Evolutionary conservation across 306 rosid genomes (phyloP), one percentile per base, ranked within the genome.

Genomic region (Geum urbanum): DNA sequence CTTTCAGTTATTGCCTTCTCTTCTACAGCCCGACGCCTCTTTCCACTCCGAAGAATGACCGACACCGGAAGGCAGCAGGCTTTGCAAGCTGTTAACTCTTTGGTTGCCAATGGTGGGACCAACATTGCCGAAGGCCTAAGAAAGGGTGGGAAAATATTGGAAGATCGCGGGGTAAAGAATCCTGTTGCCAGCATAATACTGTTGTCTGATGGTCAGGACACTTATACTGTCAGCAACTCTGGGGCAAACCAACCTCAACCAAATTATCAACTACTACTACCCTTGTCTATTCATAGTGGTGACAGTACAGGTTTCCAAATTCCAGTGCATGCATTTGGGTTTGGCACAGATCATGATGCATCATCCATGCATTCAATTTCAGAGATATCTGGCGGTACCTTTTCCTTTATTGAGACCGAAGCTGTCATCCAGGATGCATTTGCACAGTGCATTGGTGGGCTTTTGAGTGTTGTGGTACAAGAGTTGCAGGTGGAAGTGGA

Each of bases 391-490:
- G 99, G 99, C 6, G 99, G 99, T 67, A 91, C 99, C 7, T 94
- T 94, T 83, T 94, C 99, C 40, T 94, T 94, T 83, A 94, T 94
- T 1, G 99, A 94, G 84, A 88, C 92, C 7, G 99, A 94, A 76
- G 87, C 92, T 35, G 95, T 84, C 61, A 82, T 94, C 64, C 99
- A 94, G 79, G 99, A 94, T 69, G 99, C 99, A 7, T 94, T 94
- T 83, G 99, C 99, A 15, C 99, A 90, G 73, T 94, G 99, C 84
- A 94, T 94, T 20, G 99, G 99, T 8, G 99, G 99, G 67, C 96
- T 94, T 32, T 71, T 94, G 75, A 94, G 99, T 54, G 99, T 94
- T 4, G 90, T 86, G 74, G 89, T 87, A 69, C 99, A 94, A 82
- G 96, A 94, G 81, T 77, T 94, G 81, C 95, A 84, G 76, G 92